Conservation (phyloP, 176 grass and related monocot genomes). For the Urochloa ruziziensis region DNA sequence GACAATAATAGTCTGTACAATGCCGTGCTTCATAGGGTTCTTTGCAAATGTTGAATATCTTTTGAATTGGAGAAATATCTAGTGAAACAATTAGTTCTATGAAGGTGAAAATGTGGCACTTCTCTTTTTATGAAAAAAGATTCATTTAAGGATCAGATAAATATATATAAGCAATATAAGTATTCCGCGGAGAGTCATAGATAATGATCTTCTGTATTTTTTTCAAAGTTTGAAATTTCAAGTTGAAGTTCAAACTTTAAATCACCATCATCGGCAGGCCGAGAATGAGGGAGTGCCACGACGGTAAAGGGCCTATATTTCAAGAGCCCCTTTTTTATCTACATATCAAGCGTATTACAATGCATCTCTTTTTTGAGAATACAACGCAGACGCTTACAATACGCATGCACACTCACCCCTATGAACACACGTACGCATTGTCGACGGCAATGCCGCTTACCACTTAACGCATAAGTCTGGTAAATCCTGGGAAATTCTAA, state of each 20-base stretch:
- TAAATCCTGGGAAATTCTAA: too few species aligned
- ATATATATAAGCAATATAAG: neutral
- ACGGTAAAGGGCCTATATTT: too few species aligned
- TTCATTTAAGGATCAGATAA: neutral
- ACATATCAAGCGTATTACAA: too few species aligned
- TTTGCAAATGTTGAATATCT: neutral
- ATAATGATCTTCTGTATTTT: neutral
- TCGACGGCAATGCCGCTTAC: too few species aligned
- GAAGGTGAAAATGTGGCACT: neutral
- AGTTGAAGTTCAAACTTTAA: neutral
- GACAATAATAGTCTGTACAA: neutral
- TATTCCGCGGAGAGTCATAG: neutral
- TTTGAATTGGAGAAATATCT: neutral
- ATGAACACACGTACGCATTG: too few species aligned
- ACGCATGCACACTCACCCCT: too few species aligned
- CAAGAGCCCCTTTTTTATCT: too few species aligned
- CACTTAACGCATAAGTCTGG: too few species aligned
- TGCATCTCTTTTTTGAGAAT: too few species aligned
- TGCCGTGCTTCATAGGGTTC: neutral
- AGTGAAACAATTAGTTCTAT: neutral
- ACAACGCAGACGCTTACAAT: too few species aligned
- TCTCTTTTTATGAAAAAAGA: neutral
- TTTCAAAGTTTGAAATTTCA: neutral
- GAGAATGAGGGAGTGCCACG: too few species aligned
- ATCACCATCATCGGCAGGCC: neutral